These are phyloP conservation scores for Fusarium buxicola DNA, from an alignment of 2,329 filamentous ascomycete species.

Conservation along the genomic window DNA sequence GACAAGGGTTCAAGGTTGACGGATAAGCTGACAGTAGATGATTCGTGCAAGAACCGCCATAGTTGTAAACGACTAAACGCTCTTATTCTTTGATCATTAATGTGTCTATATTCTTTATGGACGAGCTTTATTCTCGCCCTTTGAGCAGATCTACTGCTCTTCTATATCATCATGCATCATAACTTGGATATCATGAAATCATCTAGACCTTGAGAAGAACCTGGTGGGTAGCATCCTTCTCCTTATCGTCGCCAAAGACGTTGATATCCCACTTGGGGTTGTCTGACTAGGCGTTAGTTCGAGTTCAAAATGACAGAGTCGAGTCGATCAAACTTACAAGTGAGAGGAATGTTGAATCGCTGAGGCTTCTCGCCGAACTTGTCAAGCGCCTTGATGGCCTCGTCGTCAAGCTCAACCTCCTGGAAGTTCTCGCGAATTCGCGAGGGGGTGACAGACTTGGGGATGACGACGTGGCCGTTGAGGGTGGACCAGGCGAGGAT, in stretches of 20 bases:
- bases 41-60: conserved; percentile 4
- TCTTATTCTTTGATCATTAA: conserved; percentile 16
- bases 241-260: conserved; percentile 65
- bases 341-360: conserved; percentile 59
- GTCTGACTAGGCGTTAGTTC: conserved; percentile 49
- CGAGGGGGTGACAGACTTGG: conserved; percentile 76
- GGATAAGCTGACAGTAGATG: neutral
- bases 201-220: conserved; percentile 53
- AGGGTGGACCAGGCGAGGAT: conserved; percentile 69
- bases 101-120: conserved; percentile 16
- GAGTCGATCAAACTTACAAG: conserved; percentile 49
- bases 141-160: conserved; percentile 7
- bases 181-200: conserved; percentile 36
- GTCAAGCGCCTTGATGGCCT: conserved; percentile 70
- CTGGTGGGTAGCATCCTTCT: conserved; percentile 62
- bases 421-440: conserved; percentile 78
- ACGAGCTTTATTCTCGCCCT: neutral
- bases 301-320: neutral
- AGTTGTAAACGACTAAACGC: neutral
- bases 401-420: conserved; percentile 70
- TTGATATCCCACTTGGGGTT: conserved; percentile 67
- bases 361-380: conserved; percentile 66
- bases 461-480: conserved; percentile 76
- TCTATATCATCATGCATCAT: conserved; percentile 37
- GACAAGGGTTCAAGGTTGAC: neutral